These are phyloP conservation scores for Trametes cubensis DNA, from an alignment of 768 basidiomycete genomes.

Conservation along the genomic window DNA sequence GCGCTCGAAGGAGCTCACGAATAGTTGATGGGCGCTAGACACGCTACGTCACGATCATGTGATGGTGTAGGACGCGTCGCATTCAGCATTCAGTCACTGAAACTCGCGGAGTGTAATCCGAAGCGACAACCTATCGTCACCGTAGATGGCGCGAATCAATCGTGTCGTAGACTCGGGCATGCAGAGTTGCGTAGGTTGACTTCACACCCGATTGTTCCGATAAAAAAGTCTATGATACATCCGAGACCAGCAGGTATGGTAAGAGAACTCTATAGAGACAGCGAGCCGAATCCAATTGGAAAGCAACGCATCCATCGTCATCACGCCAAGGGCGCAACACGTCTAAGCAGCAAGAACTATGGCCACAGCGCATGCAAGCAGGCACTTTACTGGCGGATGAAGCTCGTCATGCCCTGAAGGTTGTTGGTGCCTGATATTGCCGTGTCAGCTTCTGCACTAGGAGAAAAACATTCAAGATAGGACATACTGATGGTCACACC, in stretches of 20 bases:
- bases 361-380: no score
- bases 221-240: conserved; percentile 12
- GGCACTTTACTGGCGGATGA: conserved; percentile 8
- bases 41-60: conserved; percentile 14
- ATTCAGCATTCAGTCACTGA: no score
- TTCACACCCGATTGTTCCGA: conserved; percentile 1
- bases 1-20: no score
- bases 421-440: conserved; percentile 17
- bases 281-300: background rate
- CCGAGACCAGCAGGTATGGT: conserved; percentile 1
- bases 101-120: background rate
- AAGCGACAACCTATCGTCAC: background rate
- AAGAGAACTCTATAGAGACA: background rate
- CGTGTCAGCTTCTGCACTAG: background rate
- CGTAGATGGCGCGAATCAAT: no score
- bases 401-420: conserved; percentile 27
- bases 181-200: background rate
- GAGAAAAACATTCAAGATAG: background rate
- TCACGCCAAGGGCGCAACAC: background rate
- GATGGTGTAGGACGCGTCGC: background rate
- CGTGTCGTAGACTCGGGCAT: background rate
- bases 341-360: background rate
- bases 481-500: conserved; percentile 24
- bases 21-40: background rate
- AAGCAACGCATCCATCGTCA: background rate